A percentile compares a stretch with the other conserved stretches of the same genome.
Conservation (phyloP, 2,329 filamentous ascomycete species). For the Cytospora piceicola region DNA sequence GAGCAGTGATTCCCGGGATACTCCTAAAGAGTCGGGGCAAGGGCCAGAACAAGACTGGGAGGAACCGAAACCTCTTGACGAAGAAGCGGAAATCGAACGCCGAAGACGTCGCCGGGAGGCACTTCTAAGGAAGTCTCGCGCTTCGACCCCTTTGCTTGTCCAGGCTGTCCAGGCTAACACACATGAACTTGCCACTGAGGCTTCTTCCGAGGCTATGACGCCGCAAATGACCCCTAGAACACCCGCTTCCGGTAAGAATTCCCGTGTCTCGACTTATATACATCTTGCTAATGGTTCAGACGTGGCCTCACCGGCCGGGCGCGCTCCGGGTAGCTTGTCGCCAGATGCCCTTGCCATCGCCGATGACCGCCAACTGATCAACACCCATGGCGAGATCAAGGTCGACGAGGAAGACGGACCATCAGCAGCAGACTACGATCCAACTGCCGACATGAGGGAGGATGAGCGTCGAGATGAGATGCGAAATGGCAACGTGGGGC, state of each 20-base stretch:
- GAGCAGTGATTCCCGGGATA: slow-evolving; percentile 17
- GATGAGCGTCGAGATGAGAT: slow-evolving; percentile 73
- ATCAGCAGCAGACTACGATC: slow-evolving; percentile 93
- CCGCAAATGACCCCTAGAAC: slow-evolving; percentile 45
- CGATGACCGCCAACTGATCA: slow-evolving; percentile 70
- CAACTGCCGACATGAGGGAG: slow-evolving; percentile 84
- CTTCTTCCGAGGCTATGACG: slow-evolving; percentile 50
- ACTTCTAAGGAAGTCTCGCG: slow-evolving; percentile 80
- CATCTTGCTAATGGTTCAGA: slow-evolving; percentile 22
- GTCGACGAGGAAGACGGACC: slow-evolving; percentile 67
- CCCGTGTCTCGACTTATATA: neutral
- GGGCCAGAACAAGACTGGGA: slow-evolving; percentile 47
- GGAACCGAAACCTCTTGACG: slow-evolving; percentile 68
- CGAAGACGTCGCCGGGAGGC: slow-evolving; percentile 83
- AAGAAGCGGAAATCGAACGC: slow-evolving; percentile 82
- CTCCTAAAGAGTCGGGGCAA: slow-evolving; percentile 19
- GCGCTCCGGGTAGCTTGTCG: slow-evolving; percentile 52
- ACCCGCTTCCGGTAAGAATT: slow-evolving; percentile 51
- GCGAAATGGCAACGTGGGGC: slow-evolving; percentile 59
- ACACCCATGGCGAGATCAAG: slow-evolving; percentile 54
- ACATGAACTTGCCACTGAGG: slow-evolving; percentile 58
- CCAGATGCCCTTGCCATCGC: slow-evolving; percentile 65
- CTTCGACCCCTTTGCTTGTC: slow-evolving; percentile 73
- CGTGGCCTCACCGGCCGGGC: slow-evolving; percentile 43
- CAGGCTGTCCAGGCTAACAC: slow-evolving; percentile 72